Conservation (phyloP, 2,329 filamentous ascomycete species). For the Xylariaceae sp. region DNA sequence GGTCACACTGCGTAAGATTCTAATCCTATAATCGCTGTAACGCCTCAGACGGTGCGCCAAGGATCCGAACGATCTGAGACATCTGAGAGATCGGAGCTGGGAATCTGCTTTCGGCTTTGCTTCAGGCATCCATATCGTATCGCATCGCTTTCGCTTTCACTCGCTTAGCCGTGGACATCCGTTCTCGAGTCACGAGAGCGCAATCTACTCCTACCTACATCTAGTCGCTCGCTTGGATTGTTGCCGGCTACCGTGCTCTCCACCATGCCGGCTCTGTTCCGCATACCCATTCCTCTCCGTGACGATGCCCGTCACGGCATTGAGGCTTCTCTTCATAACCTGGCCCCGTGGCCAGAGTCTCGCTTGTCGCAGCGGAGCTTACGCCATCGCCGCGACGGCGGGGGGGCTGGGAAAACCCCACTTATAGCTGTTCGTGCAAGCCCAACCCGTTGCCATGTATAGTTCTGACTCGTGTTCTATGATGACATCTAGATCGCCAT, state of each 20-base stretch:
- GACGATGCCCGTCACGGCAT: conserved; percentile 5
- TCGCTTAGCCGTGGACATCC: neutral
- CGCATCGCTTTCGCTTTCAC: neutral
- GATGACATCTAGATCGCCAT: conserved; percentile 20
- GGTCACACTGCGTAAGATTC: neutral
- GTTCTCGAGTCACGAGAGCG: neutral
- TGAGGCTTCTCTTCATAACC: conserved; percentile 4
- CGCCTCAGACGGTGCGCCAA: neutral
- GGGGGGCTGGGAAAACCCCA: neutral
- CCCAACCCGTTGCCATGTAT: neutral
- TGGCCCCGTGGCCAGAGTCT: conserved; percentile 2
- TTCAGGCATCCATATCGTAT: neutral
- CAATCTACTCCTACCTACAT: neutral
- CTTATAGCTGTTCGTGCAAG: conserved; percentile 15
- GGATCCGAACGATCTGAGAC: neutral
- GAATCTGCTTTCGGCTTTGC: neutral
- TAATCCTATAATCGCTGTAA: neutral
- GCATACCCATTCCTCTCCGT: conserved; percentile 23
- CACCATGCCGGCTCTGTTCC: conserved; percentile 25
- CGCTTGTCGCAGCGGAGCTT: neutral
- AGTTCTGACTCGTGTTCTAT: conserved; percentile 5
- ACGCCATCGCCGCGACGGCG: neutral
- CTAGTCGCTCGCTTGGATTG: conserved; percentile 23
- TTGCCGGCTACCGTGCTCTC: neutral
- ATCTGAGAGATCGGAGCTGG: neutral